Conservation (phyloP, 73 alveolate genomes). For the Halteria grandinella region DNA sequence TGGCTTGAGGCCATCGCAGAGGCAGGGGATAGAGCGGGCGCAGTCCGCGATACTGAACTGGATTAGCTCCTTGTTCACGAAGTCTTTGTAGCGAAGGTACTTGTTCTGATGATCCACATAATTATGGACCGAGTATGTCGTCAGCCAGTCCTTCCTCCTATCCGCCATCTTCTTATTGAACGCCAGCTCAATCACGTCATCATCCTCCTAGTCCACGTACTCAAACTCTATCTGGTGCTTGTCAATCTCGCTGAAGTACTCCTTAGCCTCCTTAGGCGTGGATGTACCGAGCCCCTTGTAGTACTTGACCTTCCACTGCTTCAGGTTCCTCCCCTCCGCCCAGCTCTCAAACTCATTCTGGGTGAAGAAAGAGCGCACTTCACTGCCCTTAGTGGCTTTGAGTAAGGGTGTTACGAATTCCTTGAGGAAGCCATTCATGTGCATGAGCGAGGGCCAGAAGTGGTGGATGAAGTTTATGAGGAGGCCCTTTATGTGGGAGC, state of each 20-base stretch:
- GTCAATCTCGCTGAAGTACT: slow-evolving; percentile 86
- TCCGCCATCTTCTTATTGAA: slow-evolving; percentile 83
- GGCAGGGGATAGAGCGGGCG: slow-evolving; percentile 95
- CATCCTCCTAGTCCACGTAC: slow-evolving; percentile 72
- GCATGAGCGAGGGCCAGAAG: slow-evolving; percentile 98
- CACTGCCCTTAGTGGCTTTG: slow-evolving; percentile 91
- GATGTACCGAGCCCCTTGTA: slow-evolving; percentile 99
- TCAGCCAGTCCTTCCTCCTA: slow-evolving; percentile 86
- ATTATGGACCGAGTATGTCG: not conserved
- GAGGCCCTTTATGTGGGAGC: slow-evolving; percentile 99
- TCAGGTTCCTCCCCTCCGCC: slow-evolving; percentile 73
- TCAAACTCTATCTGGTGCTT: slow-evolving; percentile 77
- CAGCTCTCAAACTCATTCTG: slow-evolving; percentile 95
- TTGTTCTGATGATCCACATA: slow-evolving; percentile 50
- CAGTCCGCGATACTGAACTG: slow-evolving; percentile 81
- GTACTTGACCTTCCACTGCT: slow-evolving; percentile 94
- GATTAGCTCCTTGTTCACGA: slow-evolving; percentile 69
- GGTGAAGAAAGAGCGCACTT: slow-evolving; percentile 91
- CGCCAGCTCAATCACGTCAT: slow-evolving; percentile 82
- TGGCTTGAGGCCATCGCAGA: slow-evolving; percentile 98
- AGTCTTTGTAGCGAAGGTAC: slow-evolving; percentile 48
- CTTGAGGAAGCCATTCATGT: slow-evolving; percentile 94
- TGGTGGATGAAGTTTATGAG: slow-evolving; percentile 96
- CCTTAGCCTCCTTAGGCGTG: slow-evolving; percentile 98
- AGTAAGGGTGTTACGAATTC: slow-evolving; percentile 99